Conservation (phyloP, 2,329 filamentous ascomycete genomes). For the Biscogniauxia sp. region DNA sequence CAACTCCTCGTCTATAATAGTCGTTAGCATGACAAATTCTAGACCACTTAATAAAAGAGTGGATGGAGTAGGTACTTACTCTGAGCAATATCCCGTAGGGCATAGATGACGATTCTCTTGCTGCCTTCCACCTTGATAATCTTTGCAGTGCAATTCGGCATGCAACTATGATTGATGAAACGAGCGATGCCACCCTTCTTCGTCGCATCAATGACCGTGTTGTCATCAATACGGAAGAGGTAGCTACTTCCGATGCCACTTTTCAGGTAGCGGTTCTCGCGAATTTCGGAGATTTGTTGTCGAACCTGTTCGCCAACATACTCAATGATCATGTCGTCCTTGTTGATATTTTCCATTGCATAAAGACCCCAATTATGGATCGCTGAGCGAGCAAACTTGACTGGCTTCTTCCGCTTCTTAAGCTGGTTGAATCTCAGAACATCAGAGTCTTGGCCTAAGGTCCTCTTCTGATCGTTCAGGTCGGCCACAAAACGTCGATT, state of each 20-base stretch:
- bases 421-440: slow-evolving; percentile 97
- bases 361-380: slow-evolving; percentile 99
- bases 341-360: slow-evolving; percentile 93
- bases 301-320: slow-evolving; percentile 97
- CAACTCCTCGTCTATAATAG: slow-evolving; percentile 81
- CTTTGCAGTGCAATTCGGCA: slow-evolving; percentile 97
- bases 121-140: slow-evolving; percentile 99
- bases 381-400: slow-evolving; percentile 94
- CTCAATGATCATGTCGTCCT: slow-evolving; percentile 99
- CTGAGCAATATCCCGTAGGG: slow-evolving; percentile 87
- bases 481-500: slow-evolving; percentile 93
- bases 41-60: not conserved
- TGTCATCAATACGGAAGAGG: slow-evolving; percentile 96
- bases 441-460: slow-evolving; percentile 78
- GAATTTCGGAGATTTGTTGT: slow-evolving; percentile 95
- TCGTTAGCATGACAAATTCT: slow-evolving; percentile 21
- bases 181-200: slow-evolving; percentile 97
- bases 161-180: slow-evolving; percentile 98
- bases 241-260: slow-evolving; percentile 97
- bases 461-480: slow-evolving; percentile 91
- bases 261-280: slow-evolving; percentile 87
- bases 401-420: slow-evolving; percentile 98
- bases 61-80: slow-evolving; percentile 60
- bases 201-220: slow-evolving; percentile 95
- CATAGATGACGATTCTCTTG: slow-evolving; percentile 98